Base-by-base conservation (phyloP, 2,329 filamentous ascomycete species). In the Botrytis squamosa region DNA sequence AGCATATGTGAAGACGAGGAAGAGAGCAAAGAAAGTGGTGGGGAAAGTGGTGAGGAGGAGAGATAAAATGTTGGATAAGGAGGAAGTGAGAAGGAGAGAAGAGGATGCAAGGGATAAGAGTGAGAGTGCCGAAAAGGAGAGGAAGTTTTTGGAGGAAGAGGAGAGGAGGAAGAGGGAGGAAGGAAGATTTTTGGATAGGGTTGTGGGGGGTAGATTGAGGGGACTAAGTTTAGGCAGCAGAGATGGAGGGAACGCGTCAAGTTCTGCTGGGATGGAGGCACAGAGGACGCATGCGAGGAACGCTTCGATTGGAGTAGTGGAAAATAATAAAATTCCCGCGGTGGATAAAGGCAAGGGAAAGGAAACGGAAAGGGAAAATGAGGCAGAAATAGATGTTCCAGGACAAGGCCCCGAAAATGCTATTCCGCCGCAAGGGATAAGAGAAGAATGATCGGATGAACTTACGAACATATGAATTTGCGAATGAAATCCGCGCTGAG, bases 1-100 rank as follows among this genome's bases (percentile, higher is more conserved):
- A 84, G 88, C 90, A 22, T 97, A 97, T 80, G 83, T 91, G 68
- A 90, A 90, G 78, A 91, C 91, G 20, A 89, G 90, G 68, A 72
- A 72, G 73, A 90, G 90, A 80, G 86, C 91, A 49, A 92, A 92
- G 82, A 82, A 52, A 18, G n/a, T 70, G 1, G 18, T 73, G 38
- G 62, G 62, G n/a, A 71, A 71, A 9, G 38, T 67, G 44, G 60
- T 33, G 62, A 57, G 70, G 62, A 57, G 70, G 36, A 67, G 29
- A 25, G 70, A 68, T 57, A 67, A 55, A 40, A 67, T 67, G 22
- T 22, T 67, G 25, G 46, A 67, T 40, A 40, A 29, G 18, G 46
- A 67, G 36, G 65, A 36, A 8, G 65, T 55, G 14, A n/a, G 49
- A 20, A 55, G 33, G 22, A 18, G 65, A 18, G 65, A 67, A n/a